Percentiles rank a stretch among this genome's conserved stretches.
These are phyloP conservation scores for Spizellomyces punctatus DNA, from an alignment of 192 early-diverging fungal species.

Conservation along the genomic window DNA sequence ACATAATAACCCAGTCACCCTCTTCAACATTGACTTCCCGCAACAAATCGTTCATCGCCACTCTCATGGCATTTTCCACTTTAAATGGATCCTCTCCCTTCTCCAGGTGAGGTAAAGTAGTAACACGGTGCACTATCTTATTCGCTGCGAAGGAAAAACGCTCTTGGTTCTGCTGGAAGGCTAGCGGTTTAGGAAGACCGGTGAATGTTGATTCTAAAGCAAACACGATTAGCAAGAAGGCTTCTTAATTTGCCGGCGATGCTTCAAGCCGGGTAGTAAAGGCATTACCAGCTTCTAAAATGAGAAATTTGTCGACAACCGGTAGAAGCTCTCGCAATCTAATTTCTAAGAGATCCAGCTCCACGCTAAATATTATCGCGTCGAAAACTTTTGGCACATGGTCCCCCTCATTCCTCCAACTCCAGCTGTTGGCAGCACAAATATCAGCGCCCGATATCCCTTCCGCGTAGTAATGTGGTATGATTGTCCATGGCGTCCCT, in stretches of 20 bases:
- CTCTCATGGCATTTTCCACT: slow-evolving; percentile 48
- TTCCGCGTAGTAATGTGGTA: slow-evolving; percentile 52
- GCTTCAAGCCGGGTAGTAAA: too few relatives aligned
- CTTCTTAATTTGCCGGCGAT: too few relatives aligned
- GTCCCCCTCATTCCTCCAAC: background rate
- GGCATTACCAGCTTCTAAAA: slow-evolving; percentile 50
- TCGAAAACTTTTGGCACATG: slow-evolving; percentile 48
- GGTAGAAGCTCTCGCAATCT: slow-evolving; percentile 56
- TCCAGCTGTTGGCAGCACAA: slow-evolving; percentile 60
- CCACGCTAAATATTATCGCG: slow-evolving; percentile 63
- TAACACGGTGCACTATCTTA: slow-evolving; percentile 52
- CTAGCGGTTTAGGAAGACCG: slow-evolving; percentile 49
- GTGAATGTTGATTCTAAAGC: slow-evolving; percentile 48
- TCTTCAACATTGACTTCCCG: slow-evolving; percentile 19
- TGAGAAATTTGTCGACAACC: slow-evolving; percentile 63
- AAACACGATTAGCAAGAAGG: too few relatives aligned
- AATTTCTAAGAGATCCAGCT: slow-evolving; percentile 65
- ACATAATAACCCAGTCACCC: slow-evolving; percentile 55
- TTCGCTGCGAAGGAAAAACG: slow-evolving; percentile 58
- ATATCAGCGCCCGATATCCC: slow-evolving; percentile 37
- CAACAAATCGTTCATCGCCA: slow-evolving; percentile 48
- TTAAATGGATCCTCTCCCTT: slow-evolving; percentile 47
- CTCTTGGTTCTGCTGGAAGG: slow-evolving; percentile 45
- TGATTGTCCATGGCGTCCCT: slow-evolving; percentile 12
- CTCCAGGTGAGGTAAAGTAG: slow-evolving; percentile 31